Conservation (phyloP, 139 green algal genomes). For the Closterium sp. region DNA sequence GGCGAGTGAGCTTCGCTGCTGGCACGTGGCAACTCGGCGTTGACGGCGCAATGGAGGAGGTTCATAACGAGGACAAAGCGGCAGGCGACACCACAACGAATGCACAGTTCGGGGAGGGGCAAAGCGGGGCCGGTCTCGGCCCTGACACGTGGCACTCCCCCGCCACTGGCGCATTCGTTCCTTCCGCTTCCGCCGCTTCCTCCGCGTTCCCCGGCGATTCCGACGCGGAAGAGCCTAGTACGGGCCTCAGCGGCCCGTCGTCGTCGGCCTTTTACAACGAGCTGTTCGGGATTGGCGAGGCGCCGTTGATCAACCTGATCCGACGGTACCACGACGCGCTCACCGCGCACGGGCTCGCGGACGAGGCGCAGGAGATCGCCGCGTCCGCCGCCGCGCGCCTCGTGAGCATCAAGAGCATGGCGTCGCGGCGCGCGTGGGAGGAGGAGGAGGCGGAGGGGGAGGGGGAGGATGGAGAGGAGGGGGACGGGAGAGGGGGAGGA, state of each 20-base stretch:
- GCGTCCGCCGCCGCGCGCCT: not conserved
- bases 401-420: not conserved
- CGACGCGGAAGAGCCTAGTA: too few species aligned
- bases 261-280: not conserved
- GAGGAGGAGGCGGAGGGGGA: not conserved
- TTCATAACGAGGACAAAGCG: not conserved
- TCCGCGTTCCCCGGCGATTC: too few species aligned
- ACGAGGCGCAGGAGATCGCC: not conserved
- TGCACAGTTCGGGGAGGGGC: too few species aligned
- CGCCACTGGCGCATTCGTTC: too few species aligned
- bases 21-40: not conserved
- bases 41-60: not conserved
- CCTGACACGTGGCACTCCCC: too few species aligned
- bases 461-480: not conserved
- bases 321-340: not conserved
- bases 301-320: not conserved
- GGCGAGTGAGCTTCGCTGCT: not conserved
- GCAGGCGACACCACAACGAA: not conserved
- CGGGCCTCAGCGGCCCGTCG: too few species aligned
- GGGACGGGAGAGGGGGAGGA: not conserved
- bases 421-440: not conserved
- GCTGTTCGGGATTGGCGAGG: not conserved
- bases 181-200: too few species aligned
- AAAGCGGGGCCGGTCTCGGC: too few species aligned
- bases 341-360: not conserved